Percentiles rank a stretch among this genome's conserved stretches.
Conservation (phyloP, 2,329 filamentous ascomycete species). For the Cryphonectria parasitica region DNA sequence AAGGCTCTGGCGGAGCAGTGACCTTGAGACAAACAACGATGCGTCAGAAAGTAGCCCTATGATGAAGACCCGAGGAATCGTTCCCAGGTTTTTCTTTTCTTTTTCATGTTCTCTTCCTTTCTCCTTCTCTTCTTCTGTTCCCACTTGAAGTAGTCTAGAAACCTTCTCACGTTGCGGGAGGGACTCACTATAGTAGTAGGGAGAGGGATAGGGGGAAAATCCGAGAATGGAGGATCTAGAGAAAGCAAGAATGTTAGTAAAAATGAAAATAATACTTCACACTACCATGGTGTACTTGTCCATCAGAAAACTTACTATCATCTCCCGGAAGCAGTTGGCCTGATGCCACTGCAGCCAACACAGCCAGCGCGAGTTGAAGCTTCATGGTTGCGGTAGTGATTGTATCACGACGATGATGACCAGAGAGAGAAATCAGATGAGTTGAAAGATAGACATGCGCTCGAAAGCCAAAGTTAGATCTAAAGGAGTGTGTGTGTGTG, state of each 20-base stretch:
- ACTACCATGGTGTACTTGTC: background rate
- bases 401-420: background rate
- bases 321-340: background rate
- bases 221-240: background rate
- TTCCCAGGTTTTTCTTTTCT: no score
- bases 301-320: background rate
- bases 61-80: no score
- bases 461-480: background rate
- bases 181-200: no score
- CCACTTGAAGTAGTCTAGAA: no score
- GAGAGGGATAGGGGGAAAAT: no score
- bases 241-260: background rate
- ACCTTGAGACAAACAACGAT: no score
- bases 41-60: no score
- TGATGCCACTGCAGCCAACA: background rate
- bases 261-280: background rate
- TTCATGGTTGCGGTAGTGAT: background rate
- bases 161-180: no score
- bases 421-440: background rate
- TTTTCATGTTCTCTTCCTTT: no score
- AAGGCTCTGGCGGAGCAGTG: no score
- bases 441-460: background rate
- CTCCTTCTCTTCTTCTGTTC: no score
- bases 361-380: background rate
- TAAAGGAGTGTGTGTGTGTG: background rate